These are phyloP conservation scores for Eragrostis tef DNA, from an alignment of 202 grass and related monocot species.

Conservation along the genomic window DNA sequence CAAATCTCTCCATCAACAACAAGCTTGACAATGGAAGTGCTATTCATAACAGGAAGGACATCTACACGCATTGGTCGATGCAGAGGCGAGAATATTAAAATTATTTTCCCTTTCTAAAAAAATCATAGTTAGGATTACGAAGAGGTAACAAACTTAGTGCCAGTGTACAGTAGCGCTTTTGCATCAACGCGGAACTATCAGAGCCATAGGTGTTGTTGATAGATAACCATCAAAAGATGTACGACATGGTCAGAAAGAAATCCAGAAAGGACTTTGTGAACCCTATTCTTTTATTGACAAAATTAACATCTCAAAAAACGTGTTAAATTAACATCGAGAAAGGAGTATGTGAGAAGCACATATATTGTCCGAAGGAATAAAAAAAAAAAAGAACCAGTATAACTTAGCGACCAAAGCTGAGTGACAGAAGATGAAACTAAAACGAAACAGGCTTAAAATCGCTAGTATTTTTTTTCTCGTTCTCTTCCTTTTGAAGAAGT, in stretches of 20 bases:
- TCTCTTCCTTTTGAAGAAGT: too few species aligned
- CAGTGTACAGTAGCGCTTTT: too few species aligned
- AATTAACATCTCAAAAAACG: background rate
- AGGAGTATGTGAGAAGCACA: background rate
- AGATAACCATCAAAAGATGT: background rate
- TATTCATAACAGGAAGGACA: too few species aligned
- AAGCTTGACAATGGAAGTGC: background rate
- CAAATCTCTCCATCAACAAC: background rate
- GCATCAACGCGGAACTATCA: too few species aligned
- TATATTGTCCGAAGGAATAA: background rate
- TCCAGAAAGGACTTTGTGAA: background rate
- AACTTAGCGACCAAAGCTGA: background rate
- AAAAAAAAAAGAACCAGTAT: background rate
- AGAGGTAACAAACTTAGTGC: too few species aligned
- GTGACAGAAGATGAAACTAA: background rate
- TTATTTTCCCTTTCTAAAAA: too few species aligned
- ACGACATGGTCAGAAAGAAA: constrained; percentile 1
- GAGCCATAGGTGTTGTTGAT: constrained; percentile 8
- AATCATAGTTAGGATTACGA: too few species aligned
- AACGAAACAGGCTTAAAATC: constrained; percentile 10
- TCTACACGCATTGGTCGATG: too few species aligned
- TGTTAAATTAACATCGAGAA: too few species aligned
- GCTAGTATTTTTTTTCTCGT: background rate
- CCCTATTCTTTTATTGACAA: background rate
- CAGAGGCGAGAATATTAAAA: too few species aligned